phyloP scores from a whole-genome alignment of 805 yeast genomes.

The Starmerella ratchasimensis region DNA sequence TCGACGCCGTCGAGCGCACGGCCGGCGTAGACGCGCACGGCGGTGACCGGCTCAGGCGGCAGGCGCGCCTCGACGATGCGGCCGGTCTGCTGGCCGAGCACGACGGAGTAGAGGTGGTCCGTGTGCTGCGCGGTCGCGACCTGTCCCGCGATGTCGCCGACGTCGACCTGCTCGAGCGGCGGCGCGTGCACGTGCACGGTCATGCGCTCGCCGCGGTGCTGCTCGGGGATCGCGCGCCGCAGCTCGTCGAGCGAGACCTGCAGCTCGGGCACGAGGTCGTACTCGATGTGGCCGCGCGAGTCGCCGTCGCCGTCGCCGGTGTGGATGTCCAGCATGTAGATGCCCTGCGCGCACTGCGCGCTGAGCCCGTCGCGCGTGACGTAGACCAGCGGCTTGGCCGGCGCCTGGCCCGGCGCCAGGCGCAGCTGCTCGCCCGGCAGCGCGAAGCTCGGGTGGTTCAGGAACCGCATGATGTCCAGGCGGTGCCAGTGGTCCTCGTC shows the following conservation, averaged over 20 bases:
- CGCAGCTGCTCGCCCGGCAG: slow-evolving; percentile 35
- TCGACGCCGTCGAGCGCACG: slow-evolving; percentile 71
- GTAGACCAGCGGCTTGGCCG: slow-evolving; percentile 33
- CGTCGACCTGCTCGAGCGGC: slow-evolving; percentile 36
- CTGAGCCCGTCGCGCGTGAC: slow-evolving; percentile 37
- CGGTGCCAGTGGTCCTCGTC: slow-evolving; percentile 83
- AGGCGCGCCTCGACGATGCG: slow-evolving; percentile 8
- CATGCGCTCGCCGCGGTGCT: slow-evolving; percentile 28
- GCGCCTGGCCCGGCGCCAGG: slow-evolving; percentile 32
- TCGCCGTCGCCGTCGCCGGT: slow-evolving; percentile 37
- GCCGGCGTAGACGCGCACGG: slow-evolving; percentile 59
- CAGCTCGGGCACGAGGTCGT: slow-evolving; percentile 47
- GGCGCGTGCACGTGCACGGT: slow-evolving; percentile 22
- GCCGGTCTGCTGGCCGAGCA: slow-evolving; percentile 19
- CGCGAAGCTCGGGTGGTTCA: slow-evolving; percentile 68
- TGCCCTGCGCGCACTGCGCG: slow-evolving; percentile 47
- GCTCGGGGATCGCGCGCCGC: slow-evolving; percentile 28
- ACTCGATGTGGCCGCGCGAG: slow-evolving; percentile 48
- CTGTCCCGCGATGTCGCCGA: slow-evolving; percentile 37
- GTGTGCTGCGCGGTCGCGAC: slow-evolving; percentile 6
- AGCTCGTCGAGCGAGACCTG: slow-evolving; percentile 38
- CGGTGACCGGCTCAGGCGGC: slow-evolving; percentile 17
- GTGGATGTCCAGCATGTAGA: slow-evolving; percentile 60
- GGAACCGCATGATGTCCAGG: slow-evolving; percentile 60
- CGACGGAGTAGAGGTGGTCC: slow-evolving; percentile 4